A percentile compares a stretch with the other conserved stretches of the same genome.
Evolutionary conservation across 2,329 filamentous ascomycete genomes (phyloP).

Genomic region (Beauveria australis): DNA sequence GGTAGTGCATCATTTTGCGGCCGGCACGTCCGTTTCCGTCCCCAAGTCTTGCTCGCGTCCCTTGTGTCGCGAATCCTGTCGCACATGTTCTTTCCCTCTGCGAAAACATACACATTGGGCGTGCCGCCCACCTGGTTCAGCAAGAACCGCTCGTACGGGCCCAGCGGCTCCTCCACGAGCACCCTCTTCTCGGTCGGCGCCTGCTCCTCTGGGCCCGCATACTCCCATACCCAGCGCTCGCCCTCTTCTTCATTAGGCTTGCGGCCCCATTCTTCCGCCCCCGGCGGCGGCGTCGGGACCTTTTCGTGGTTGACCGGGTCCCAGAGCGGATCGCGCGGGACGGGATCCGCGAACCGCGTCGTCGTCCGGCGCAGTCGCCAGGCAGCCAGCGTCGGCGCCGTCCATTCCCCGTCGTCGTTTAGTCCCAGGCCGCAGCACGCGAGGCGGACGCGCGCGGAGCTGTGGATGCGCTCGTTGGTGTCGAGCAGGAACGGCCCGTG

Average conservation of each 20-base stretch:
- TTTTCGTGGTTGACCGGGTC: conserved; percentile 20
- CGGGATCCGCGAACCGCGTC: conserved; percentile 26
- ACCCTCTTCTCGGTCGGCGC: conserved; percentile 33
- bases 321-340: conserved; percentile 26
- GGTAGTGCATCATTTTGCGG: not conserved
- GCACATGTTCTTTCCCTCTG: conserved; percentile 18
- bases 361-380: conserved; percentile 35
- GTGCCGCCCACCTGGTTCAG: conserved; percentile 35
- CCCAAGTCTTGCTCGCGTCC: not conserved
- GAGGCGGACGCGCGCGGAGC: conserved; percentile 45
- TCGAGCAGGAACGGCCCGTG: conserved; percentile 34
- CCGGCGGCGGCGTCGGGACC: not conserved
- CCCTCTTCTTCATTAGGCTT: conserved; percentile 19
- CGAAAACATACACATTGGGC: conserved; percentile 36
- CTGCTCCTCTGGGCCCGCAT: conserved; percentile 33
- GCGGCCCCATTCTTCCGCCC: conserved; percentile 5
- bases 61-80: too few relatives aligned
- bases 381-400: conserved; percentile 33
- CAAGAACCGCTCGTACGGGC: conserved; percentile 43
- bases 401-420: conserved; percentile 40
- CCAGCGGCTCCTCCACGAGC: conserved; percentile 46
- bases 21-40: not conserved
- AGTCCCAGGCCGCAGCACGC: conserved; percentile 41
- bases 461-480: conserved; percentile 49
- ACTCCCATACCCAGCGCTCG: conserved; percentile 47